phyloP scores from a whole-genome alignment of 371 early-diverging fungal species.

The Mortierella sp. region DNA sequence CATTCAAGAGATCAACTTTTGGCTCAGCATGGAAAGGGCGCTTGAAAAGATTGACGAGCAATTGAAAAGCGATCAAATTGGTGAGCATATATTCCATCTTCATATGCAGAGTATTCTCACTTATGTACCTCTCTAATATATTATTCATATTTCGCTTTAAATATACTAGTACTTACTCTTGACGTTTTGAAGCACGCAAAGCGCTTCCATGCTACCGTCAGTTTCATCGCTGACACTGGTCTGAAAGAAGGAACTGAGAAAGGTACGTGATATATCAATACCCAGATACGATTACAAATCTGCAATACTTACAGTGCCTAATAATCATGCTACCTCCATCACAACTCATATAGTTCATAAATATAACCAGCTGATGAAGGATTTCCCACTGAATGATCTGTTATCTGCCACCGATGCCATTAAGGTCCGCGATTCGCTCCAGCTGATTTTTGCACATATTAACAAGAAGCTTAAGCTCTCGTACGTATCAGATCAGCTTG shows the following conservation, averaged over 20 bases:
- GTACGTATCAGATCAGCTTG: constrained; percentile 51
- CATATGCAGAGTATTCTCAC: background rate
- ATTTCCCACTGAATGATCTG: constrained; percentile 97
- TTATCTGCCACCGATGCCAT: constrained; percentile 93
- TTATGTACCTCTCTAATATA: background rate
- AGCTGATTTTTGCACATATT: constrained; percentile 91
- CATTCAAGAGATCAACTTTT: constrained; percentile 98
- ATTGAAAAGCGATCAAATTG: constrained; percentile 92
- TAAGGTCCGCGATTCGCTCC: constrained; percentile 84
- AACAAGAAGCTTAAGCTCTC: constrained; percentile 97
- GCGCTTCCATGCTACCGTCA: constrained; percentile 98
- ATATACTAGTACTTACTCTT: constrained; percentile 81
- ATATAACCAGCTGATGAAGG: constrained; percentile 98
- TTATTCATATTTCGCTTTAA: background rate
- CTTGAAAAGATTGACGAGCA: constrained; percentile 95
- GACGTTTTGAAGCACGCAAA: constrained; percentile 97
- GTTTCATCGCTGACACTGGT: constrained; percentile 98
- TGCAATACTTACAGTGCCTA: background rate
- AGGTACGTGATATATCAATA: constrained; percentile 52
- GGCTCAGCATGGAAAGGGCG: constrained; percentile 97
- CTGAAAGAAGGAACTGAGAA: constrained; percentile 94
- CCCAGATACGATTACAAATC: background rate
- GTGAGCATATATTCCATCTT: constrained; percentile 35
- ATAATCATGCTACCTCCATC: background rate
- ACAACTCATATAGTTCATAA: constrained; percentile 74